Evolutionary conservation across 495 filamentous ascomycete genomes (phyloP).

Genomic region (Aspergillus sparsus): DNA sequence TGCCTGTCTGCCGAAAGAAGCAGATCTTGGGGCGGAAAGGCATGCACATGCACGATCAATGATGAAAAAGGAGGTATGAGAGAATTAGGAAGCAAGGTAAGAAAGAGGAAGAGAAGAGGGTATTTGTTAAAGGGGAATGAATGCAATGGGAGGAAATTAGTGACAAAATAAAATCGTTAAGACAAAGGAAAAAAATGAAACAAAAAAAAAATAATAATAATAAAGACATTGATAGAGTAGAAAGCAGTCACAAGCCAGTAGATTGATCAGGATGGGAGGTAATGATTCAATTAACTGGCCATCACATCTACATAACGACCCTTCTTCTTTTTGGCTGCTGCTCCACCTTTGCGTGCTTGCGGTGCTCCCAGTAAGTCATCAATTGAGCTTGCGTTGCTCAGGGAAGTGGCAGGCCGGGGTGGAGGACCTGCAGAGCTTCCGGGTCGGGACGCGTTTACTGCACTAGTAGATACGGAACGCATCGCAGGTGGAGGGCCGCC

Average conservation of each 20-base stretch:
- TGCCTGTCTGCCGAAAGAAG: no score
- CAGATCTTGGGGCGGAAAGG: constrained; percentile 9
- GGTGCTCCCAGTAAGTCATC: constrained; percentile 80
- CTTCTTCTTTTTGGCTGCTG: constrained; percentile 71
- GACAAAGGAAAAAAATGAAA: constrained; percentile 5
- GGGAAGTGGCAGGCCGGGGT: constrained; percentile 60
- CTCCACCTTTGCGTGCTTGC: constrained; percentile 63
- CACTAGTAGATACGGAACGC: constrained; percentile 43
- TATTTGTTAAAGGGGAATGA: neutral
- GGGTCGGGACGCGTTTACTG: constrained; percentile 36
- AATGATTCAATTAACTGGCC: constrained; percentile 47
- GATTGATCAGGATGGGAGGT: neutral
- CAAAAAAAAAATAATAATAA: constrained; percentile 28
- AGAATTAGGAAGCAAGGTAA: constrained; percentile 45
- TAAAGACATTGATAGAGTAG: constrained; percentile 15
- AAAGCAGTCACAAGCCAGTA: no score
- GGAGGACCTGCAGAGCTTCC: constrained; percentile 33
- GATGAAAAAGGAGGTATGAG: constrained; percentile 85
- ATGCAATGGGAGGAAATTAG: no score
- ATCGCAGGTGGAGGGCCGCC: constrained; percentile 34
- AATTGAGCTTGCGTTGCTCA: constrained; percentile 80
- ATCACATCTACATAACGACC: constrained; percentile 92
- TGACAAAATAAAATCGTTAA: constrained; percentile 6
- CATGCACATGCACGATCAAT: constrained; percentile 24
- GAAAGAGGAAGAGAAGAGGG: constrained; percentile 6